These are phyloP conservation scores for Samsoniella hepiali DNA, from an alignment of 2,329 filamentous ascomycete genomes.

Conservation along the genomic window DNA sequence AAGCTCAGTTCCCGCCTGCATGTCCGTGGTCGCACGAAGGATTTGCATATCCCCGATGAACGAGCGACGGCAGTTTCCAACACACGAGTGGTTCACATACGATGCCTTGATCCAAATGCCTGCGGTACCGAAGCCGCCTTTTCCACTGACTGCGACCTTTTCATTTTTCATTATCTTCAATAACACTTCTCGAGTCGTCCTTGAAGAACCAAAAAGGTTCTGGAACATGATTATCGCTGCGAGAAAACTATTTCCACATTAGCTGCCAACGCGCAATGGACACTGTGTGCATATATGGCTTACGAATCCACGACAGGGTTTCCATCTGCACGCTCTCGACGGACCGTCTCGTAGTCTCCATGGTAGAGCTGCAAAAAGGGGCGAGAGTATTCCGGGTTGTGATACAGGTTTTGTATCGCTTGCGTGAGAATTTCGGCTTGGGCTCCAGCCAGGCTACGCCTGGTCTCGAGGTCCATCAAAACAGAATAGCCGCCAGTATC, in stretches of 20 bases:
- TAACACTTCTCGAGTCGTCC: neutral
- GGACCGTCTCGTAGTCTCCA: constrained; percentile 37
- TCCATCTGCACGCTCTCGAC: constrained; percentile 32
- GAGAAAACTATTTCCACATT: neutral
- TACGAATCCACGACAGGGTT: constrained; percentile 44
- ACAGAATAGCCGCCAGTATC: constrained; percentile 26
- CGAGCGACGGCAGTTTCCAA: constrained; percentile 41
- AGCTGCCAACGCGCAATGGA: neutral
- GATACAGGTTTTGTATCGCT: constrained; percentile 44
- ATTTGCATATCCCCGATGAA: constrained; percentile 56
- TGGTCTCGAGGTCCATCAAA: constrained; percentile 36
- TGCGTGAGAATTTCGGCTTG: constrained; percentile 40
- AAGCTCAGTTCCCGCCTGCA: constrained; percentile 45
- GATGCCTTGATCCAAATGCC: constrained; percentile 50
- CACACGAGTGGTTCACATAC: constrained; percentile 52
- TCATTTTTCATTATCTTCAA: neutral
- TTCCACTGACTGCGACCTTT: neutral
- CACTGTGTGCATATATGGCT: constrained; percentile 24
- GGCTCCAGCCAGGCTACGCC: constrained; percentile 33
- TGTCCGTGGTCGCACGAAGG: constrained; percentile 43
- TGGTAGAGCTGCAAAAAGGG: constrained; percentile 38
- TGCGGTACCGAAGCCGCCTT: constrained; percentile 24
- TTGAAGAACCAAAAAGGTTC: neutral
- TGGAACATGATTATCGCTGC: neutral
- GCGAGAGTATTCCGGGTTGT: constrained; percentile 35